Base-by-base conservation (phyloP, 1,284 basidiomycete genomes). In the Fomitopsis schrenkii region DNA sequence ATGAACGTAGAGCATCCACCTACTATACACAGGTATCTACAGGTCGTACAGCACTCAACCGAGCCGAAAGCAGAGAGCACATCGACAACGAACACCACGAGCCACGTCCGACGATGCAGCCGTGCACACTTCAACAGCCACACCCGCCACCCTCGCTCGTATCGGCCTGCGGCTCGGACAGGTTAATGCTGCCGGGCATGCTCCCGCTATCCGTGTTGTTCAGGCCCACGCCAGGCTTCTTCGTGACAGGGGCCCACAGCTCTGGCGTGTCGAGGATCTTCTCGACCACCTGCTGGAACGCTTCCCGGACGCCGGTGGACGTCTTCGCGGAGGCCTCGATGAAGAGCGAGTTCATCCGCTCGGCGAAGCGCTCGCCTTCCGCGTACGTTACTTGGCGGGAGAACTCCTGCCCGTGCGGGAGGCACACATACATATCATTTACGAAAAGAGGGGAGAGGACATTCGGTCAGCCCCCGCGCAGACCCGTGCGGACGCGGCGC, bases 291-390 rank as follows among this genome's bases (percentile, higher is more conserved):
- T 90, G 88, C 62, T 86, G 81, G 72, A 97, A 97, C 1, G 90
- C 86, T 56, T 94, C 90, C 38, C 82, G 80, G 2, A 96, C 94
- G 12, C 90, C 90, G 0, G 90, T 79, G 12, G 87, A 83, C 0
- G 92, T 95, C 85, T 97, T 97, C 0, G 95, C 95, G 0, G 91
- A 90, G 3, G 88, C 84, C 78, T 97, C 95, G 52, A 97, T 80
- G 75, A 97, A 98, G 44, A 95, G 79, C 12, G 89, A 91, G 38
- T 85, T 85, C 83, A 94, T 92, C 54, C 89, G 83, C 35, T 82
- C 78, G 0, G 97, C 97, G 70, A 97, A 98, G 1, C 83, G 83
- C 62, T 85, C 76, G 0, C 89, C 97, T 71, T 98, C 95, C 0
- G 86, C 77, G 2, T 84, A 87, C 0, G 91, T 77, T 5, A 99